Percentiles rank a stretch among this genome's conserved stretches.
Conservation (phyloP, 306 rosid genomes). For the Cercis canadensis region DNA sequence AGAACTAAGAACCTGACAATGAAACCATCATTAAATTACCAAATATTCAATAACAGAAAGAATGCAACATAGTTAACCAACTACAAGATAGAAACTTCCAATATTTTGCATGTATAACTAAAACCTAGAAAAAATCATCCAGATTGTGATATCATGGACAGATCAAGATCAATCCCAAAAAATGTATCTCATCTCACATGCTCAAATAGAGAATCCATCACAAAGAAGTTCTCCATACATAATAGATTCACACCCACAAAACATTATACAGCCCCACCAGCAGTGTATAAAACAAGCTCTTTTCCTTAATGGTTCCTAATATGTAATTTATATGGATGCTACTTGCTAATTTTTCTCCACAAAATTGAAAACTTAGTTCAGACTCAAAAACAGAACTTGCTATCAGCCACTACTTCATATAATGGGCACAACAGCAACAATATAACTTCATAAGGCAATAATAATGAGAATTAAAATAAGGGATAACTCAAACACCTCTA, state of each 20-base stretch:
- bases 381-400: constrained; percentile 4
- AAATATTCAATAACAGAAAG: neutral
- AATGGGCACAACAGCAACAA: neutral
- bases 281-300: neutral
- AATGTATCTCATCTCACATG: neutral
- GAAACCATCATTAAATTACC: constrained; percentile 29
- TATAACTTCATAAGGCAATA: neutral
- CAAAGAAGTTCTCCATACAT: neutral
- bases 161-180: neutral
- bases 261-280: constrained; percentile 1
- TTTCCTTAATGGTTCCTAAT: neutral
- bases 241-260: constrained; percentile 2
- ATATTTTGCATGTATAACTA: neutral
- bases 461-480: neutral
- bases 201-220: neutral
- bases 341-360: neutral
- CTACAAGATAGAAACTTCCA: neutral
- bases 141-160: neutral
- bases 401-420: neutral
- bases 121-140: neutral
- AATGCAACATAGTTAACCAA: constrained; percentile 6
- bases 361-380: constrained; percentile 5
- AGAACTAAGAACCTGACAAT: constrained; percentile 66
- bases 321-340: neutral
- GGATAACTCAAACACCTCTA: constrained; percentile 4